phyloP scores from a whole-genome alignment of 768 basidiomycete species.

The Podaxis sp. region DNA sequence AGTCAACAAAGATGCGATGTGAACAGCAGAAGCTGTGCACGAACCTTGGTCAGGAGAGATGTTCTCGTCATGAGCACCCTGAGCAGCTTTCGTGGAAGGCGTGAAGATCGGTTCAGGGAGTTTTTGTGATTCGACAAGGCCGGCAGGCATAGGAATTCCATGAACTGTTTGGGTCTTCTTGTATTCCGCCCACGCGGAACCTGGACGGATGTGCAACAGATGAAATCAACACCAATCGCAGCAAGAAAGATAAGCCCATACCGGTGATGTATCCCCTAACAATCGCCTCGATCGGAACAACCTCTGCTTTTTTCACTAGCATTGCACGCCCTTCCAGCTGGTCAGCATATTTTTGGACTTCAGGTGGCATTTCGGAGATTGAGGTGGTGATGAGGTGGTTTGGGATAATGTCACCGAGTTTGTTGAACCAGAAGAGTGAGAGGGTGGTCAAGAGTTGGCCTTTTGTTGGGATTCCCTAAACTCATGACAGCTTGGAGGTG shows the following conservation, averaged over 20 bases:
- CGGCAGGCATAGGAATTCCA: constrained; percentile 72
- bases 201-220: constrained; percentile 39
- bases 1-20: no score
- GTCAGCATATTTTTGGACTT: constrained; percentile 69
- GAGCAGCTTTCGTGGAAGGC: constrained; percentile 95
- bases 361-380: constrained; percentile 79
- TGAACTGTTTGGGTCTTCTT: constrained; percentile 86
- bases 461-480: constrained; percentile 91
- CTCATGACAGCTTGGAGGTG: neutral
- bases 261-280: constrained; percentile 97
- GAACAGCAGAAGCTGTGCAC: constrained; percentile 4
- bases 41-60: constrained; percentile 80
- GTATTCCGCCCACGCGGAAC: constrained; percentile 96
- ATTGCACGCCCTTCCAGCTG: constrained; percentile 85
- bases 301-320: constrained; percentile 87
- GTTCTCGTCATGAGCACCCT: constrained; percentile 95
- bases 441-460: constrained; percentile 87
- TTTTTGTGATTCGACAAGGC: constrained; percentile 82
- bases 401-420: constrained; percentile 75
- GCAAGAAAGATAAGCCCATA: constrained; percentile 26
- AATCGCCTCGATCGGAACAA: constrained; percentile 92
- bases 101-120: constrained; percentile 87
- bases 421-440: constrained; percentile 94
- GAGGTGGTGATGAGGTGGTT: constrained; percentile 86
- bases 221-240: neutral